These are phyloP conservation scores for Coemansia sp. DNA, from an alignment of 192 early-diverging fungal genomes.

Conservation along the genomic window DNA sequence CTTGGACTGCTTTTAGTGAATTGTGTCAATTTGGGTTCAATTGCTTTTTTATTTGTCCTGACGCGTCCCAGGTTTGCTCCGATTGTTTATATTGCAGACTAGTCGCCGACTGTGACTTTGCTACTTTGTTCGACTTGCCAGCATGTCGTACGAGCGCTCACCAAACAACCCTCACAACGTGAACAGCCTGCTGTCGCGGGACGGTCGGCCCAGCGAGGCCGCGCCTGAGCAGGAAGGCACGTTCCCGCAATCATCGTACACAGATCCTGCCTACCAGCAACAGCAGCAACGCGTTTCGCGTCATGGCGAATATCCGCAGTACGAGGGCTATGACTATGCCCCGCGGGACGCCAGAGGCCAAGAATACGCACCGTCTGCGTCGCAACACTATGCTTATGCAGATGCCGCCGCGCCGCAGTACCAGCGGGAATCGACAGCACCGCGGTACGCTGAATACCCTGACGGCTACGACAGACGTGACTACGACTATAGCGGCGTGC, in stretches of 20 bases:
- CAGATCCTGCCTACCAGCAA: slow-evolving; percentile 18
- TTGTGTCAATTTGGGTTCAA: not conserved
- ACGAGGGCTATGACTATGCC: slow-evolving; percentile 29
- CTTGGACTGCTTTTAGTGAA: not conserved
- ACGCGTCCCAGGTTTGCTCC: not conserved
- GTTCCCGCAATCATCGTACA: slow-evolving; percentile 15
- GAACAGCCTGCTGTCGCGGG: slow-evolving; percentile 40
- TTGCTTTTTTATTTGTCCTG: not conserved
- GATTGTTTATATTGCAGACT: not conserved
- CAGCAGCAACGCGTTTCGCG: not conserved
- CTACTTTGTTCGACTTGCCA: not conserved
- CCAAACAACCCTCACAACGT: slow-evolving; percentile 42
- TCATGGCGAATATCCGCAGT: slow-evolving; percentile 25
- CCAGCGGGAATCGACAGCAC: slow-evolving; percentile 7
- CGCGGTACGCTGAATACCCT: slow-evolving; percentile 34
- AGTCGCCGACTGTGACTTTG: not conserved
- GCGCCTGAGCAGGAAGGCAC: slow-evolving; percentile 21
- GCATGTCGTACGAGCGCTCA: slow-evolving; percentile 49
- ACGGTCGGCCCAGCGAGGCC: slow-evolving; percentile 8
- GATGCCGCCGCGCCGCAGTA: slow-evolving; percentile 10
- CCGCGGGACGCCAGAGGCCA: slow-evolving; percentile 16
- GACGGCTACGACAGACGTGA: slow-evolving; percentile 32
- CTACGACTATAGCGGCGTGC: slow-evolving; percentile 25
- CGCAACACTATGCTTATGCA: slow-evolving; percentile 25
- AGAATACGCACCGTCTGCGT: slow-evolving; percentile 16